Percentiles rank a stretch among this genome's conserved stretches.
Conservation (phyloP, 345 rosid genomes). For the Arabis alpina region DNA sequence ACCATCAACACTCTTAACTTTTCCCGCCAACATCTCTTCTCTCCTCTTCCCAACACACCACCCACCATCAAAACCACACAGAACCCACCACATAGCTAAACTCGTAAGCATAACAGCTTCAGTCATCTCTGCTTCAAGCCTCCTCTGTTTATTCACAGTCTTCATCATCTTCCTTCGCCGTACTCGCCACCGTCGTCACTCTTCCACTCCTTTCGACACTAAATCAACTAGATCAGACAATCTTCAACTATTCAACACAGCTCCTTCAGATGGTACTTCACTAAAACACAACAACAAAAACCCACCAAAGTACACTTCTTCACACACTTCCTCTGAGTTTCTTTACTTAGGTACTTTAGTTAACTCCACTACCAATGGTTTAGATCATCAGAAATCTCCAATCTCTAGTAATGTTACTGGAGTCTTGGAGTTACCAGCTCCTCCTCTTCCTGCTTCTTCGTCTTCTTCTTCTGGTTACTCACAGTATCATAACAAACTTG, state of each 20-base stretch:
- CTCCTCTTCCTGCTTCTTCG: conserved; percentile 34
- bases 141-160: conserved; percentile 49
- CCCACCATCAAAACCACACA: conserved; percentile 35
- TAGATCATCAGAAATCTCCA: conserved; percentile 48
- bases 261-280: conserved; percentile 59
- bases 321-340: conserved; percentile 71
- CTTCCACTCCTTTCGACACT: conserved; percentile 37
- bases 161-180: conserved; percentile 52
- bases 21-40: conserved; percentile 93
- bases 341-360: conserved; percentile 83
- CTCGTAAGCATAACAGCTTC: conserved; percentile 60
- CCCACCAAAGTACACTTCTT: conserved; percentile 47
- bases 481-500: conserved; percentile 57
- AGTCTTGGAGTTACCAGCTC: conserved; percentile 46
- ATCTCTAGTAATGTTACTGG: conserved; percentile 48
- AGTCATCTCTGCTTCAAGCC: conserved; percentile 56
- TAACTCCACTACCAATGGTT: conserved; percentile 47
- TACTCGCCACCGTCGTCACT: conserved; percentile 42
- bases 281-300: conserved; percentile 26
- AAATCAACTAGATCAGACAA: conserved; percentile 59
- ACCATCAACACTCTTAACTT: conserved; percentile 56
- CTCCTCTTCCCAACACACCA: conserved; percentile 63
- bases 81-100: conserved; percentile 40
- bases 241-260: conserved; percentile 69
- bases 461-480: conserved; percentile 45